Percentiles rank a stretch among this genome's conserved stretches.
Conservation (phyloP, 108 stramenopile species). For the Cyclotella baltica region DNA sequence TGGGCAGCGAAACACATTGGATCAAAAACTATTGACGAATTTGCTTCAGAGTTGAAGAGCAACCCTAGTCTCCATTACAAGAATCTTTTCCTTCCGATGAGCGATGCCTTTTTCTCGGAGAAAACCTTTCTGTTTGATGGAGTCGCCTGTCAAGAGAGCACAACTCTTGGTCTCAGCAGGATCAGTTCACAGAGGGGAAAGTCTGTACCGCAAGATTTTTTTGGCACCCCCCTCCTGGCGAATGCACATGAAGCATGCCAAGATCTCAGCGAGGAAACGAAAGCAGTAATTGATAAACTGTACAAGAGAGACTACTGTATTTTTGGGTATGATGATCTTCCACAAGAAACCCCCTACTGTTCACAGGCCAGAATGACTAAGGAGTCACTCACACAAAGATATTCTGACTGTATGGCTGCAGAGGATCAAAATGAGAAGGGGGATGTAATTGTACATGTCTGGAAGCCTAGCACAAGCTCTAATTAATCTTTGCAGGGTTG, state of each 20-base stretch:
- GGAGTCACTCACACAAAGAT: background rate
- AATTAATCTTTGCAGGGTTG: too few relatives aligned
- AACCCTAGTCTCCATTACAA: background rate
- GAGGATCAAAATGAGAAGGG: background rate
- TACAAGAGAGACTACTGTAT: conserved; percentile 11
- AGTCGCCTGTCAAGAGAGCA: background rate
- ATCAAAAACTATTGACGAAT: background rate
- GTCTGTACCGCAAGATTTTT: background rate
- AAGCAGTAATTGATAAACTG: background rate
- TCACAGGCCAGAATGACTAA: conserved; percentile 1
- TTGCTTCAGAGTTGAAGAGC: background rate
- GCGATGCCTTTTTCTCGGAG: background rate
- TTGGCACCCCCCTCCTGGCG: background rate
- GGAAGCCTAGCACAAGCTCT: background rate
- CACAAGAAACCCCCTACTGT: background rate
- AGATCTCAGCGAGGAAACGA: background rate
- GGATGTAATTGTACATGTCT: conserved; percentile 1
- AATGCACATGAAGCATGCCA: background rate
- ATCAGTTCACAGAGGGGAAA: background rate
- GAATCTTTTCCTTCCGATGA: background rate
- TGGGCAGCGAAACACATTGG: background rate
- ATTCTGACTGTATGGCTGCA: background rate
- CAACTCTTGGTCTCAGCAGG: background rate
- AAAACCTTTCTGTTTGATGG: background rate
- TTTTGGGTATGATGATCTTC: background rate